Conservation (phyloP, 345 rosid genomes). For the Gossypioides kirkii region DNA sequence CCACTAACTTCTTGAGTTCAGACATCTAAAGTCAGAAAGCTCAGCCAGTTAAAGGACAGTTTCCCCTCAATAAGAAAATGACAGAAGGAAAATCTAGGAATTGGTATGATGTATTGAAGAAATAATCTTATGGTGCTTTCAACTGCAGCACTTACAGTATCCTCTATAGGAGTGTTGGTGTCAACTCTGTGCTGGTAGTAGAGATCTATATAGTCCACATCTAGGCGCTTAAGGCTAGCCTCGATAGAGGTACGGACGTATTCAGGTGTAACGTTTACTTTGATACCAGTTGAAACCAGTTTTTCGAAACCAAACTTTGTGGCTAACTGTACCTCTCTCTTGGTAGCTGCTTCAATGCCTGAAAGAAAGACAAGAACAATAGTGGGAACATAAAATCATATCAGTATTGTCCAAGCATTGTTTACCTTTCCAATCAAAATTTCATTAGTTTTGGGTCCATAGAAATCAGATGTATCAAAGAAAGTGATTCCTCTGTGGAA, state of each 20-base stretch:
- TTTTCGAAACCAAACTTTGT: conserved; percentile 30
- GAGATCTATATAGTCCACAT: conserved; percentile 34
- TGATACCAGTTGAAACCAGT: not conserved
- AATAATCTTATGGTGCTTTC: not conserved
- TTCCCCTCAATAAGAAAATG: too few species aligned
- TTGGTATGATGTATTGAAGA: not conserved
- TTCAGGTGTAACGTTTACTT: conserved; percentile 24
- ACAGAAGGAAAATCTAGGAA: not conserved
- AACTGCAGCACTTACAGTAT: conserved; percentile 22
- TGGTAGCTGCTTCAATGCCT: conserved; percentile 34
- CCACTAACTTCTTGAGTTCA: conserved; percentile 19
- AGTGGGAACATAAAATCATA: too few species aligned
- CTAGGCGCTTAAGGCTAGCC: conserved; percentile 30
- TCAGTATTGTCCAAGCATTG: not conserved
- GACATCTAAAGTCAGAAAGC: not conserved
- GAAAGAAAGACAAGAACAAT: not conserved
- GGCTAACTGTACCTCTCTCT: conserved; percentile 36
- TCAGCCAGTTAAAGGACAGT: not conserved
- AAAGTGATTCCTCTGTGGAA: too few species aligned
- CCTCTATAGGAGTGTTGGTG: conserved; percentile 28
- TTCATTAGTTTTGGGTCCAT: conserved; percentile 8
- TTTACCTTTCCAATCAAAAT: conserved; percentile 24
- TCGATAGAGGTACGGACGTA: conserved; percentile 24
- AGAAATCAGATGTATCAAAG: too few species aligned
- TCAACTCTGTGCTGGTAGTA: conserved; percentile 32